Conservation (phyloP, 2,329 filamentous ascomycete genomes). For the Escovopsis sp. region DNA sequence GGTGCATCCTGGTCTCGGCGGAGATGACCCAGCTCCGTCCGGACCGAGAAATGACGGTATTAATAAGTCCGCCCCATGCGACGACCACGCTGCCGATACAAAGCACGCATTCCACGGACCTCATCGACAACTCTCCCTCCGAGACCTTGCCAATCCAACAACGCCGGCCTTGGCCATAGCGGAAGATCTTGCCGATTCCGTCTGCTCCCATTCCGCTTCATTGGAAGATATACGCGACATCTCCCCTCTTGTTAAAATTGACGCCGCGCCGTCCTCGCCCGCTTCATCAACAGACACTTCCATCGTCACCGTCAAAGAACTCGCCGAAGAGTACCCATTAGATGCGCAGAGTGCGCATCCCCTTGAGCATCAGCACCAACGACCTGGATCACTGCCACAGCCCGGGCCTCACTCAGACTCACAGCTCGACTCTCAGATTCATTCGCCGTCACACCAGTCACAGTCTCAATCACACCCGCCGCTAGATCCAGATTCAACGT, state of each 20-base stretch:
- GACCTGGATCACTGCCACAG: no score
- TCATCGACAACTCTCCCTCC: constrained; percentile 9
- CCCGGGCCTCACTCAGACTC: no score
- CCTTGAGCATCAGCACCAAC: background rate
- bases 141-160: constrained; percentile 5
- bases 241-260: background rate
- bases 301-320: no score
- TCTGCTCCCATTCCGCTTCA: constrained; percentile 13
- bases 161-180: constrained; percentile 11
- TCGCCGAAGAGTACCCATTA: no score
- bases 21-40: constrained; percentile 4
- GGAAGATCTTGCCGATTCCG: constrained; percentile 3
- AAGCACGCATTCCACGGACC: constrained; percentile 5
- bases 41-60: background rate
- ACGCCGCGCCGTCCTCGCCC: constrained; percentile 5
- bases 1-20: constrained; percentile 36
- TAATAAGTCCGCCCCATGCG: constrained; percentile 6
- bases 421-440: no score
- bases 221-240: background rate
- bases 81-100: constrained; percentile 7
- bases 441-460: no score
- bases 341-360: no score
- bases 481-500: no score
- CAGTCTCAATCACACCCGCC: no score
- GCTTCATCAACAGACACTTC: constrained; percentile 3